phyloP scores from a whole-genome alignment of 805 yeast species.

The Saturnispora diversa region DNA sequence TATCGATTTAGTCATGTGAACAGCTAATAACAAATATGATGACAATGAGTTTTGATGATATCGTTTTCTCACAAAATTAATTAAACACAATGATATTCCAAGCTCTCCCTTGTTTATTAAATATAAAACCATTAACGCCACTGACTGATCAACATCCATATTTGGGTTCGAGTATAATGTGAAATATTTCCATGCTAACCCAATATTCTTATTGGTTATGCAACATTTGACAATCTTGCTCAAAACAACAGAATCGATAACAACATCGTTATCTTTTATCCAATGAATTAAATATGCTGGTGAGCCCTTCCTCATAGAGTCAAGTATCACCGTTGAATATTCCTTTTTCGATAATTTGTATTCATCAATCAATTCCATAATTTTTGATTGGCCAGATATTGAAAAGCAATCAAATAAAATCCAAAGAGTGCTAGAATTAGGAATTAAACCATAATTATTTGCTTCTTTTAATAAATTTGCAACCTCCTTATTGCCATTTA shows the following conservation, averaged over 20 bases:
- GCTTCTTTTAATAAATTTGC: background rate
- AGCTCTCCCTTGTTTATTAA: background rate
- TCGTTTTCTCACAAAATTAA: background rate
- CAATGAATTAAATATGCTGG: background rate
- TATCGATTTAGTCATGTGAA: background rate
- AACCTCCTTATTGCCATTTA: background rate
- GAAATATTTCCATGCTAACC: background rate
- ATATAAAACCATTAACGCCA: background rate
- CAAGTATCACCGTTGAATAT: background rate
- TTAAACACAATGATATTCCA: background rate
- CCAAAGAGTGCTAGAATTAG: slow-evolving; percentile 1
- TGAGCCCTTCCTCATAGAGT: background rate
- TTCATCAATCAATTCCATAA: background rate
- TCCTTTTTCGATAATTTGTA: background rate
- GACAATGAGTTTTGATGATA: background rate
- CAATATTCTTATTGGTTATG: background rate
- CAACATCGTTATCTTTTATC: background rate
- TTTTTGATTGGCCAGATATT: background rate
- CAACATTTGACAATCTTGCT: background rate
- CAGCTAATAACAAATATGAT: background rate
- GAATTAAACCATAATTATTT: background rate
- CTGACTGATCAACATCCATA: background rate
- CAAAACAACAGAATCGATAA: background rate
- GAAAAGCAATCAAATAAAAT: background rate
- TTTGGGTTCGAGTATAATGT: background rate